A percentile compares a stretch with the other conserved stretches of the same genome.
Evolutionary conservation across 2,329 filamentous ascomycete genomes (phyloP).

Genomic region (Colletotrichum acutatum): DNA sequence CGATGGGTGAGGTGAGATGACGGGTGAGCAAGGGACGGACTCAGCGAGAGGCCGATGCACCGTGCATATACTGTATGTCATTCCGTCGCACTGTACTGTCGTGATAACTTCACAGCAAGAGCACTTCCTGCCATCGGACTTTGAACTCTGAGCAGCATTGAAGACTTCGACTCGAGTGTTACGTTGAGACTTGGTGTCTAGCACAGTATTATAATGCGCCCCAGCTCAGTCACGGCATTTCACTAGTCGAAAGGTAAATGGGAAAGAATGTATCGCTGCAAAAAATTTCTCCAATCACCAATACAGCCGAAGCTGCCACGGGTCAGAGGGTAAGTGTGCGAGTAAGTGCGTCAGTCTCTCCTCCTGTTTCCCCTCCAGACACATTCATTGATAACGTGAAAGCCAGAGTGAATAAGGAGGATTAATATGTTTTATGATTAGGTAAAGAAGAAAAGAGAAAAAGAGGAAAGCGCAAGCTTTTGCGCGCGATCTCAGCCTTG

Average conservation of each 20-base stretch:
- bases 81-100: not conserved
- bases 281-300: slow-evolving; percentile 49
- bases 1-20: slow-evolving; percentile 7
- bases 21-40: not conserved
- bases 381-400: slow-evolving; percentile 63
- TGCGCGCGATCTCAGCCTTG: slow-evolving; percentile 35
- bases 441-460: slow-evolving; percentile 45
- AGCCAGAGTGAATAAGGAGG: slow-evolving; percentile 78
- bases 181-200: too few relatives aligned
- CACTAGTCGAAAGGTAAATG: not conserved
- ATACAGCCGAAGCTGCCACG: slow-evolving; percentile 44
- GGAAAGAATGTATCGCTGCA: slow-evolving; percentile 42
- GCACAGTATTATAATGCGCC: too few relatives aligned
- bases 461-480: not conserved
- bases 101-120: not conserved
- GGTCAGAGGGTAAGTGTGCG: slow-evolving; percentile 63
- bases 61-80: not conserved
- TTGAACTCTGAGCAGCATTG: too few relatives aligned
- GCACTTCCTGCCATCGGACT: too few relatives aligned
- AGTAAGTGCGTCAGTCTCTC: slow-evolving; percentile 62
- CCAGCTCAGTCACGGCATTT: not conserved
- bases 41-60: not conserved
- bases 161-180: too few relatives aligned
- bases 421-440: slow-evolving; percentile 48
- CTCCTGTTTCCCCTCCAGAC: slow-evolving; percentile 78